phyloP scores from a whole-genome alignment of 2,329 filamentous ascomycete species.

The Seiridium cupressi region DNA sequence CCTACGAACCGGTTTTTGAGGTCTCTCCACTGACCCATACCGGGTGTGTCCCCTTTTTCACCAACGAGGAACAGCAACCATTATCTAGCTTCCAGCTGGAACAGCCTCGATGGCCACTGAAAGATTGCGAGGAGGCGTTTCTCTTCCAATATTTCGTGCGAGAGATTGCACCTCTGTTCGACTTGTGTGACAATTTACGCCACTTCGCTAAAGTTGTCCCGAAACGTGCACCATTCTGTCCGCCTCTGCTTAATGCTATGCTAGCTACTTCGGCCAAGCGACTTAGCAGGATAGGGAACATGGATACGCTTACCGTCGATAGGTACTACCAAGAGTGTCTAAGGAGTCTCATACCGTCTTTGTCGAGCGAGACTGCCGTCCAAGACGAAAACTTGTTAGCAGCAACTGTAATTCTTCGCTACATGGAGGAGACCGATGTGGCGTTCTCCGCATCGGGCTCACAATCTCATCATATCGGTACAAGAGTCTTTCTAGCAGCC shows the following conservation, averaged over 20 bases:
- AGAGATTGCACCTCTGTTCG: background rate
- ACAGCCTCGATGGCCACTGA: background rate
- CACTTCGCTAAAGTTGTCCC: slow-evolving; percentile 2
- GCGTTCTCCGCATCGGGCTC: background rate
- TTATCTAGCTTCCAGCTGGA: background rate
- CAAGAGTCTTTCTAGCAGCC: background rate
- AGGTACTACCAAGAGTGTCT: slow-evolving; percentile 1
- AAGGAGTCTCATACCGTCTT: background rate
- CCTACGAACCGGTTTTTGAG: background rate
- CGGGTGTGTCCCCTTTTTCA: background rate
- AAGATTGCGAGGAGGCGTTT: background rate
- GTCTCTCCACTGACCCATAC: background rate
- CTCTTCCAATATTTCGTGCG: background rate
- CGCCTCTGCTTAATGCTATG: slow-evolving; percentile 3
- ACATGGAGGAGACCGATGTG: slow-evolving; percentile 1
- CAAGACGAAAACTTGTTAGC: slow-evolving; percentile 2
- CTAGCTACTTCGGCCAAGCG: background rate
- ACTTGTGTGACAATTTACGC: background rate
- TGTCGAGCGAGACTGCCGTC: background rate
- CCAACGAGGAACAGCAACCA: background rate
- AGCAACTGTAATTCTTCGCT: background rate
- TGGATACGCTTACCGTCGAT: background rate
- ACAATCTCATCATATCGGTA: background rate
- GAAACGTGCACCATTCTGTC: background rate
- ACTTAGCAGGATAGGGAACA: background rate